Base-by-base conservation (phyloP, 176 grass and related monocot genomes). In the Oryza meyeriana region DNA sequence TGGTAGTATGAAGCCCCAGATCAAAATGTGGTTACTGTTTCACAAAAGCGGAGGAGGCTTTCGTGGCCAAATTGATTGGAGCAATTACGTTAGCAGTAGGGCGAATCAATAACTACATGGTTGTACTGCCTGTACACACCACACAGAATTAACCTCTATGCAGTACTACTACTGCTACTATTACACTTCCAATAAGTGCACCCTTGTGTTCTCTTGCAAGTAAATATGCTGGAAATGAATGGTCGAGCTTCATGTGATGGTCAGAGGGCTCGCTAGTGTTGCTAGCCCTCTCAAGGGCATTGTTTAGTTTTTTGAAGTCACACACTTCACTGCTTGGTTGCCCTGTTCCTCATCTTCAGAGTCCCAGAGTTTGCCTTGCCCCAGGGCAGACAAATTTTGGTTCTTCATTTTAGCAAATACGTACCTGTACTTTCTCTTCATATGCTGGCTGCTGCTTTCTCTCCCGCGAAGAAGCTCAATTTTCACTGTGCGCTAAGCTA, bases 151-250 rank as follows among this genome's bases (percentile, higher is more conserved):
- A 86, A 86, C 42, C 67, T 47, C 12, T 2, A 3, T 65, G 79
- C 44, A 22, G 83, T 77, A 65, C 39, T 32, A 59, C 55, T 52
- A 22, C 45, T 24, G 24, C 47, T 47, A 14, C 44, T n/a, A 1
- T 33, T 33, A n/a, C 52, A 57, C 20, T 55, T 55, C 48, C 20
- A 57, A 57, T 57, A 57, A 57, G 52, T 57, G 20, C 52, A 22
- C 52, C 57, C 27, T 62, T 75, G 20, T 75, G 81, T 84, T 55
- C 40, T 3, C 6, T 84, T 84, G 81, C 81, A 57, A 35, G 81
- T 84, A 55, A 84, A 75, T 66, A 66, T 35, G 57, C 64, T 59
- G n/a, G 31, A 75, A 83, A 63, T 75, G 66, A 83, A 83, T 83
- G 81, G 81, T 25, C 42, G 61, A 25, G 81, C 31, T 75, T 83